These are phyloP conservation scores for Incumbomyces delicatus DNA, from an alignment of 2,329 filamentous ascomycete species.

Conservation along the genomic window DNA sequence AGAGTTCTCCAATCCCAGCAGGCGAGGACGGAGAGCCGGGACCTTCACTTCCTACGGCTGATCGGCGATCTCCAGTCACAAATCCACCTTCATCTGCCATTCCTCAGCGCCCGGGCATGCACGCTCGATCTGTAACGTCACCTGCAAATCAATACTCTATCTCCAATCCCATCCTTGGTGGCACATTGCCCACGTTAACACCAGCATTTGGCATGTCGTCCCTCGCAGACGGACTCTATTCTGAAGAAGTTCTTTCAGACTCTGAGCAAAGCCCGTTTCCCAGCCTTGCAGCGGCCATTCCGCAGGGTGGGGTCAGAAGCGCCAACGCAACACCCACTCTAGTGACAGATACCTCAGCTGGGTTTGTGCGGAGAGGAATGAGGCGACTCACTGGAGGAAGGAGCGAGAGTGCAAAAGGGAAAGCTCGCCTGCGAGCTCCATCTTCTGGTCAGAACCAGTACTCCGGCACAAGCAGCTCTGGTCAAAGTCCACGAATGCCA, in stretches of 20 bases:
- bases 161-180: slow-evolving; percentile 18
- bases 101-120: slow-evolving; percentile 54
- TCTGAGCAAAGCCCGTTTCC: slow-evolving; percentile 55
- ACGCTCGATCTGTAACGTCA: slow-evolving; percentile 75
- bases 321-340: slow-evolving; percentile 21
- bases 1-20: slow-evolving; percentile 18
- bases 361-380: slow-evolving; percentile 39
- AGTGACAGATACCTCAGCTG: slow-evolving; percentile 24
- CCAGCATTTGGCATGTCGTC: slow-evolving; percentile 8
- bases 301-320: slow-evolving; percentile 12
- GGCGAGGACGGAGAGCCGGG: slow-evolving; percentile 43
- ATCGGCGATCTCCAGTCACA: slow-evolving; percentile 32
- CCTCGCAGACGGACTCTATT: slow-evolving; percentile 27
- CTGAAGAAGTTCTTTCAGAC: slow-evolving; percentile 74
- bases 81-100: neutral
- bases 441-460: slow-evolving; percentile 14
- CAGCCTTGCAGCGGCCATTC: slow-evolving; percentile 19
- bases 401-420: slow-evolving; percentile 34
- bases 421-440: slow-evolving; percentile 33
- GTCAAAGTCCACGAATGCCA: slow-evolving; percentile 34
- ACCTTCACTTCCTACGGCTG: slow-evolving; percentile 44
- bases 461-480: slow-evolving; percentile 12
- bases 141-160: slow-evolving; percentile 47
- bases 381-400: slow-evolving; percentile 37
- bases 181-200: slow-evolving; percentile 10